Evolutionary conservation across 2,329 filamentous ascomycete genomes (phyloP).

Genomic region (Penicillium sp.): DNA sequence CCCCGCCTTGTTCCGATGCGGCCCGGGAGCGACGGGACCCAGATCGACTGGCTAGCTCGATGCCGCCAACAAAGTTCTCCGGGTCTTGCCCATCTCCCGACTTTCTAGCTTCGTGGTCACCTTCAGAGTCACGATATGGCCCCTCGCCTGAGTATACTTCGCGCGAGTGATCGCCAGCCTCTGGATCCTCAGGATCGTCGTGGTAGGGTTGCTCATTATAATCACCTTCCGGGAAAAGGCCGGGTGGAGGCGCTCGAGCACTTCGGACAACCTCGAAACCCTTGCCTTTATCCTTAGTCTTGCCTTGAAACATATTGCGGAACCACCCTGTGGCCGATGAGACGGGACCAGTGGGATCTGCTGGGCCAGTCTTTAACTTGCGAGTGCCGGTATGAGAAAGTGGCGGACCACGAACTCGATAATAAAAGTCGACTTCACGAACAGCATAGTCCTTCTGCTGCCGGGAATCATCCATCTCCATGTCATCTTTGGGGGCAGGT

Average conservation of each 20-base stretch:
- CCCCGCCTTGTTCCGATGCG: slow-evolving; percentile 25
- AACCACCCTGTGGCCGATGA: slow-evolving; percentile 90
- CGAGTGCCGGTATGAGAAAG: slow-evolving; percentile 79
- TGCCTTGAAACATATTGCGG: slow-evolving; percentile 73
- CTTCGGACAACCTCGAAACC: slow-evolving; percentile 96
- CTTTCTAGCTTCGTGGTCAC: slow-evolving; percentile 14
- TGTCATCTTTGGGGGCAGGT: slow-evolving; percentile 54
- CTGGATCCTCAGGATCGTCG: slow-evolving; percentile 50
- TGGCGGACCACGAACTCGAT: slow-evolving; percentile 85
- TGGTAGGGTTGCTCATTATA: slow-evolving; percentile 68
- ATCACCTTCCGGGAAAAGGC: slow-evolving; percentile 59
- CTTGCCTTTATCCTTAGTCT: slow-evolving; percentile 91
- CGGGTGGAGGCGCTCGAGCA: slow-evolving; percentile 77
- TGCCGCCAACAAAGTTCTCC: slow-evolving; percentile 60
- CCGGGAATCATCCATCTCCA: slow-evolving; percentile 52
- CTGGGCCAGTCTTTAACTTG: slow-evolving; percentile 88
- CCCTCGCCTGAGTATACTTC: slow-evolving; percentile 24
- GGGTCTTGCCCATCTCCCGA: slow-evolving; percentile 37
- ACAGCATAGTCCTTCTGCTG: slow-evolving; percentile 80
- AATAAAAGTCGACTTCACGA: slow-evolving; percentile 95
- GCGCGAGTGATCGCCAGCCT: slow-evolving; percentile 23
- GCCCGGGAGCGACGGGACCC: slow-evolving; percentile 59
- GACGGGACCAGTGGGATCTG: slow-evolving; percentile 89
- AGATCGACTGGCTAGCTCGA: slow-evolving; percentile 65
- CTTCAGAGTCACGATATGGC: slow-evolving; percentile 31